These are phyloP conservation scores for Schoenoplectus tabernaemontani DNA, from an alignment of 202 grass and related monocot species.

Conservation along the genomic window DNA sequence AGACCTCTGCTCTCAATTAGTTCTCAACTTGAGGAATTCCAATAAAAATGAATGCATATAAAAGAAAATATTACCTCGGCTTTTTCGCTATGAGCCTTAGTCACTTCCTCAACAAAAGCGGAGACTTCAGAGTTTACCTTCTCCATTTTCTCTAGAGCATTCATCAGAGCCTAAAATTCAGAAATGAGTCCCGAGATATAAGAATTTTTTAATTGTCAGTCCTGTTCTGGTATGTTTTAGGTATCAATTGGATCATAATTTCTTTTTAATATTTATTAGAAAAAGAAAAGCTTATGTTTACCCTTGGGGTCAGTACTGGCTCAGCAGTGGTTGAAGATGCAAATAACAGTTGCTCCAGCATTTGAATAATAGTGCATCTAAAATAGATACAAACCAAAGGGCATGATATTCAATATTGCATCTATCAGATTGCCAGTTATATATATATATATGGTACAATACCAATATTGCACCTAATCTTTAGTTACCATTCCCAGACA, in stretches of 20 bases:
- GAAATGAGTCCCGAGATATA: neutral
- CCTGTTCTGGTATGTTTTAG: neutral
- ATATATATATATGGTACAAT: neutral
- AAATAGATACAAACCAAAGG: conserved; percentile 17
- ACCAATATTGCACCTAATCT: neutral
- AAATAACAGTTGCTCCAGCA: conserved; percentile 56
- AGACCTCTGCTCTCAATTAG: conserved; percentile 4
- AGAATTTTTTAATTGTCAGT: neutral
- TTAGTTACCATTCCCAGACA: neutral
- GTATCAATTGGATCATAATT: neutral
- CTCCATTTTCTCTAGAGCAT: conserved; percentile 70
- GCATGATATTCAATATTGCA: neutral
- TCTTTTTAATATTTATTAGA: conserved; percentile 2
- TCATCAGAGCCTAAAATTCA: conserved; percentile 46
- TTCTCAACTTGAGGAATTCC: neutral
- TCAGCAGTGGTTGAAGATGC: conserved; percentile 45
- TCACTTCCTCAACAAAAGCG: conserved; percentile 81
- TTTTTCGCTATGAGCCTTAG: conserved; percentile 55
- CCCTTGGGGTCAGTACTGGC: conserved; percentile 71
- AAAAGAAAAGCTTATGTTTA: conserved; percentile 27
- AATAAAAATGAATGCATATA: conserved; percentile 16
- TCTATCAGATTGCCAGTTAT: neutral
- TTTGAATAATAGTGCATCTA: conserved; percentile 74
- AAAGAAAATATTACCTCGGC: conserved; percentile 40
- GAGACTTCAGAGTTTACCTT: conserved; percentile 56